These are phyloP conservation scores for Linnemannia elongata DNA, from an alignment of 192 early-diverging fungal genomes.

Conservation along the genomic window DNA sequence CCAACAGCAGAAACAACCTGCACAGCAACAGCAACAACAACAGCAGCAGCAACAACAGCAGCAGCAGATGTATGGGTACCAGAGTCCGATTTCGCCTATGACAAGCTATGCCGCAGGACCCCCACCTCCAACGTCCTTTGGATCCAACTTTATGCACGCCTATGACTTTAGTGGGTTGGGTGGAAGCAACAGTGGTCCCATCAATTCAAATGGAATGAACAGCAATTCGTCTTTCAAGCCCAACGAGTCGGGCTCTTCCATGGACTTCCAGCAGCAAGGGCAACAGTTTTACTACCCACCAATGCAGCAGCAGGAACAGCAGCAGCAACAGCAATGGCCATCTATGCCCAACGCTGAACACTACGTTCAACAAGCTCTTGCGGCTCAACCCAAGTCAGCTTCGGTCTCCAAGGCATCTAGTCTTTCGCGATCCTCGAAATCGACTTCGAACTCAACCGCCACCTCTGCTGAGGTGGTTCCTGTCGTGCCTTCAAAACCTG, in stretches of 20 bases:
- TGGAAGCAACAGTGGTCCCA: neutral
- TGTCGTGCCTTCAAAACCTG: constrained; percentile 20
- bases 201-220: neutral
- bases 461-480: neutral
- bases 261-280: neutral
- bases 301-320: constrained; percentile 25
- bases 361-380: neutral
- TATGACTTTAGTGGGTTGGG: neutral
- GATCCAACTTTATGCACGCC: constrained; percentile 21
- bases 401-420: neutral
- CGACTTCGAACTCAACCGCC: neutral
- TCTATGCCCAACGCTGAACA: neutral
- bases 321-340: constrained; percentile 20
- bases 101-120: neutral
- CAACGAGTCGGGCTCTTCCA: neutral
- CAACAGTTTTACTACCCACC: neutral
- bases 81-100: constrained; percentile 2
- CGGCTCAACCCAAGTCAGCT: neutral
- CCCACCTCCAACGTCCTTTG: neutral
- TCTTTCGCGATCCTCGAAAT: neutral
- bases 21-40: neutral
- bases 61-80: neutral
- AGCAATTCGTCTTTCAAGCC: neutral
- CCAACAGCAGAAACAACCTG: neutral
- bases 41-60: neutral